Base-by-base conservation (phyloP, 768 basidiomycete species). In the Omphalotus guepiniiformis region DNA sequence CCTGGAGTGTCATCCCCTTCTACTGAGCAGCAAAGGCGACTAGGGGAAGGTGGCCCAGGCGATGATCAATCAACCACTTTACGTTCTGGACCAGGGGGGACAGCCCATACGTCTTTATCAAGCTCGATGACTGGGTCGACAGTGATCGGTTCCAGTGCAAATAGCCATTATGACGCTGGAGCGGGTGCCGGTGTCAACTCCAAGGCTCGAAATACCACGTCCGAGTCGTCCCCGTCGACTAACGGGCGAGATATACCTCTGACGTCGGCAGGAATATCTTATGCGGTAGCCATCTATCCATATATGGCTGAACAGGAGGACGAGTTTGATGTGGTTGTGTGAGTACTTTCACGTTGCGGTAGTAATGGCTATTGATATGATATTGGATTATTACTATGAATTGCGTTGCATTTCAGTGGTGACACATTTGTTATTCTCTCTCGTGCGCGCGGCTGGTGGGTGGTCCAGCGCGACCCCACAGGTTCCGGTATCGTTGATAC, bases 231-330 rank as follows among this genome's bases (percentile, higher is more conserved):
- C 13, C 50, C 50, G 26, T 34, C 41, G 15, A 39, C 47, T 19
- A 52, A 32, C 25, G 43, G 36, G 28, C 55, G 72, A 47, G 77
- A 79, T 42, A 72, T 73, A 23, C 72, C 73, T 41, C 58, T 71
- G 30, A 55, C 68, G 2, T 67, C 67, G n/a, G 67, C 64, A 42
- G 83, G 81, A 12, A 76, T 93, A 16, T 93, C 93, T 9, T 99
- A 96, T 59, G 94, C 95, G 2, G 91, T 99, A 27, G 93, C 94
- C 25, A 98, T 98, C 55, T 98, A 99, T 61, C 96, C 96, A 37
- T 98, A 99, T 64, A 88, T 94, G 81, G 93, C 95, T 5, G 96
- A 98, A 65, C 87, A 96, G 62, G 93, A 96, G 48, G 96, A 98
- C 63, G 96, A 99, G 63, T 98, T 97, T 63, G 93, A 98, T 61